phyloP scores from a whole-genome alignment of 768 basidiomycete species.

The Hortiboletus flavorubellus region DNA sequence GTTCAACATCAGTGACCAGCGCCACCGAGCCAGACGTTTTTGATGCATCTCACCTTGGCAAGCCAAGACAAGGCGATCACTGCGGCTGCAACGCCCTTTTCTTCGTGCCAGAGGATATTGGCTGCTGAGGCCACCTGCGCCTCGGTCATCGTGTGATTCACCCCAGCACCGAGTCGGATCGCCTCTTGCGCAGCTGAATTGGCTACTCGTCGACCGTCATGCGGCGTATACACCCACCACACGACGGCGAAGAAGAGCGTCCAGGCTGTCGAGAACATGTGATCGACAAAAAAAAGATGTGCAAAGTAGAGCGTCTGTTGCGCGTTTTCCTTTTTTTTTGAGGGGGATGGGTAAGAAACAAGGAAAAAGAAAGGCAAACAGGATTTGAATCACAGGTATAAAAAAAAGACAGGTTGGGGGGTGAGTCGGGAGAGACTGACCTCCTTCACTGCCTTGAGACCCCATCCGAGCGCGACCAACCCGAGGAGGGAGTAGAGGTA shows the following conservation, averaged over 20 bases:
- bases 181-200: constrained; percentile 89
- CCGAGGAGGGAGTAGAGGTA: constrained; percentile 91
- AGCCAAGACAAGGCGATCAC: constrained; percentile 85
- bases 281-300: constrained; percentile 89
- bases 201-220: constrained; percentile 77
- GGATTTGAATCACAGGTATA: constrained; percentile 9
- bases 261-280: constrained; percentile 86
- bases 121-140: constrained; percentile 71
- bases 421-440: constrained; percentile 43
- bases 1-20: neutral
- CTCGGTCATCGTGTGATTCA: constrained; percentile 54
- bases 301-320: constrained; percentile 84
- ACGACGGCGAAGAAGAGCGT: constrained; percentile 86
- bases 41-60: constrained; percentile 62
- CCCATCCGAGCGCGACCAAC: constrained; percentile 81
- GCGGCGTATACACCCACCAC: constrained; percentile 92
- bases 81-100: constrained; percentile 76
- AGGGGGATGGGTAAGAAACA: neutral
- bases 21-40: neutral
- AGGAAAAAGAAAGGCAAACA: neutral
- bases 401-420: neutral
- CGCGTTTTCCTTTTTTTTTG: constrained; percentile 71
- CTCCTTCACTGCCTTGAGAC: constrained; percentile 77
- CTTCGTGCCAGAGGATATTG: constrained; percentile 81
- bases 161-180: constrained; percentile 62